Percentiles rank a stretch among this genome's conserved stretches.
phyloP scores from a whole-genome alignment of 179 eudicot genomes.

The Drosera spatulata region DNA sequence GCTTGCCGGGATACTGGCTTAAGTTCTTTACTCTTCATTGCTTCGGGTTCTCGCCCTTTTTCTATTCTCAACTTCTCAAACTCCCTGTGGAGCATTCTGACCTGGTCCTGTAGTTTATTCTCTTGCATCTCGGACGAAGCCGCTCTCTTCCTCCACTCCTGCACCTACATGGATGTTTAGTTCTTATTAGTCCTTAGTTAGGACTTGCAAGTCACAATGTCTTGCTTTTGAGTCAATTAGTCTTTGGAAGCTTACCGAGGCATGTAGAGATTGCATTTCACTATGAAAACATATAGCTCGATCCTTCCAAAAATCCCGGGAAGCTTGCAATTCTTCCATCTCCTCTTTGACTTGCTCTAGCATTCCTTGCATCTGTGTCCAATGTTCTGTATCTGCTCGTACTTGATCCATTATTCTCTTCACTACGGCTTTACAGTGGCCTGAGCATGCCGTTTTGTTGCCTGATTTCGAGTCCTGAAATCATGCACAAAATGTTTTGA shows the following conservation, averaged over 20 bases:
- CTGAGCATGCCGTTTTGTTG: conserved; percentile 43
- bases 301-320: conserved; percentile 81
- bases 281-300: conserved; percentile 51
- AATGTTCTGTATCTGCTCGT: conserved; percentile 84
- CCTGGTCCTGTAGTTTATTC: conserved; percentile 35
- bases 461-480: conserved; percentile 33
- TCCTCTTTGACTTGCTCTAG: conserved; percentile 65
- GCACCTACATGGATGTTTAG: conserved; percentile 29
- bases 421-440: conserved; percentile 67
- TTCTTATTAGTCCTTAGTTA: background rate
- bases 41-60: conserved; percentile 9
- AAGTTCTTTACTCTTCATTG: conserved; percentile 8
- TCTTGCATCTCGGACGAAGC: conserved; percentile 37
- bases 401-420: conserved; percentile 84
- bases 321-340: conserved; percentile 82
- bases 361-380: conserved; percentile 99
- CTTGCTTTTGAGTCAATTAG: background rate
- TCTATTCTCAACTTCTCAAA: conserved; percentile 25
- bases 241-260: conserved; percentile 30
- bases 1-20: conserved; percentile 39
- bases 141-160: conserved; percentile 68
- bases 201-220: no score
- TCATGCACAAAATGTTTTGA: conserved; percentile 1
- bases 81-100: conserved; percentile 26
- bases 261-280: conserved; percentile 31